Conservation (phyloP, 169 alveolate genomes). For the Prorocentrum cordatum region DNA sequence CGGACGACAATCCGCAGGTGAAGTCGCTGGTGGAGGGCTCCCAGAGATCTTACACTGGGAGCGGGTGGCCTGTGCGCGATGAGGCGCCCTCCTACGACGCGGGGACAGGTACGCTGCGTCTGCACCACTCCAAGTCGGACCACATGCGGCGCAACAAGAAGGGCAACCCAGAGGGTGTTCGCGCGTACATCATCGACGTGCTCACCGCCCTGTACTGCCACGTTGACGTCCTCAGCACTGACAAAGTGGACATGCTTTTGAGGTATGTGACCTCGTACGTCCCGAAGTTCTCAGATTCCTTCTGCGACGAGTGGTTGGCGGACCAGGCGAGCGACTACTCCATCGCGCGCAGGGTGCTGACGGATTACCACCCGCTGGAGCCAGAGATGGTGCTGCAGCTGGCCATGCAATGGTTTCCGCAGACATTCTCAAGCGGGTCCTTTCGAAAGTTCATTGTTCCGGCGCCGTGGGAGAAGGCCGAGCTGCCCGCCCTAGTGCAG, state of each 20-base stretch:
- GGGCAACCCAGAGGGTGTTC: not conserved
- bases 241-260: not conserved
- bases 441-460: not conserved
- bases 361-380: conserved; percentile 3
- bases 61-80: not conserved
- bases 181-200: not conserved
- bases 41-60: conserved; percentile 10
- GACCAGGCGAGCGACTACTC: not conserved
- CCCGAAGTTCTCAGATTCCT: conserved; percentile 5
- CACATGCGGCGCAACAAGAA: not conserved
- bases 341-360: not conserved
- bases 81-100: not conserved
- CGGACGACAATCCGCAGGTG: not conserved
- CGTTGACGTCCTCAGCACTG: conserved; percentile 1
- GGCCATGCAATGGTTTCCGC: conserved; percentile 9
- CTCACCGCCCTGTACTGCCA: not conserved
- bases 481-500: not conserved
- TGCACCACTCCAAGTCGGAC: not conserved
- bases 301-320: not conserved
- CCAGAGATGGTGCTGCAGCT: conserved; percentile 15
- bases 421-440: not conserved
- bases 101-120: not conserved
- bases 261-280: not conserved
- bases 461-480: not conserved
- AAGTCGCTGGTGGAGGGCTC: not conserved